Percentiles rank a stretch among this genome's conserved stretches.
phyloP scores from a whole-genome alignment of 2,329 filamentous ascomycete species.

The Macrophomina pseudophaseolina region DNA sequence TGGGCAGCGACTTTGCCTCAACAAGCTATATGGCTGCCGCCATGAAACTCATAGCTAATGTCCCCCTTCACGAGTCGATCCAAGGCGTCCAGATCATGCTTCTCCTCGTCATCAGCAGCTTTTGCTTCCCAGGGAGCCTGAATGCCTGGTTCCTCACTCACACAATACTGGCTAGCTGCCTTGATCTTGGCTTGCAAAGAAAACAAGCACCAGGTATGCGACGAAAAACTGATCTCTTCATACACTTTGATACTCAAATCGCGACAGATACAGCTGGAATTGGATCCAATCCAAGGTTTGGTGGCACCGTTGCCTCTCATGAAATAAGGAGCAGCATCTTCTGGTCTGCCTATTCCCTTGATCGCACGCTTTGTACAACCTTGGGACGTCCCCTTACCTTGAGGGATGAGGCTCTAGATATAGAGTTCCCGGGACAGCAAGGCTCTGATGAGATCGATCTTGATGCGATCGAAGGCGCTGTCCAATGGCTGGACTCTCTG shows the following conservation, averaged over 20 bases:
- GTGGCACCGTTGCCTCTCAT: constrained; percentile 51
- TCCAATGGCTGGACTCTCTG: not conserved
- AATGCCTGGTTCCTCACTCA: constrained; percentile 63
- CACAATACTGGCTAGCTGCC: constrained; percentile 57
- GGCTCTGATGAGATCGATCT: constrained; percentile 29
- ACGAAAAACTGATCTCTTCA: too few relatives aligned
- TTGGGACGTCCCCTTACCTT: constrained; percentile 63
- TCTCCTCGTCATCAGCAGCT: constrained; percentile 54
- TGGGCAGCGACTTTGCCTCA: constrained; percentile 51
- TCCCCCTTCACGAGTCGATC: constrained; percentile 56
- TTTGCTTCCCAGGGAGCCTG: constrained; percentile 57
- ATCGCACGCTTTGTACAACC: constrained; percentile 59
- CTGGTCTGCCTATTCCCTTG: constrained; percentile 60
- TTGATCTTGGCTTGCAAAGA: constrained; percentile 60
- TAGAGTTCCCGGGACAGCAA: constrained; percentile 47
- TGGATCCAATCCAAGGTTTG: constrained; percentile 39
- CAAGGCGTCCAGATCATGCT: constrained; percentile 57
- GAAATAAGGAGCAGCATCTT: constrained; percentile 63
- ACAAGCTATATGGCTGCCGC: constrained; percentile 58
- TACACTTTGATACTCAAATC: too few relatives aligned
- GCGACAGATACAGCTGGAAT: not conserved
- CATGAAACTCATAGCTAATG: constrained; percentile 52
- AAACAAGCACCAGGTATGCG: constrained; percentile 27
- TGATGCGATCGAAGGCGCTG: constrained; percentile 9
- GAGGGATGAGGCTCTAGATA: constrained; percentile 60